Conservation (phyloP, 1,284 basidiomycete genomes). For the Ceraceosorus bombacis region DNA sequence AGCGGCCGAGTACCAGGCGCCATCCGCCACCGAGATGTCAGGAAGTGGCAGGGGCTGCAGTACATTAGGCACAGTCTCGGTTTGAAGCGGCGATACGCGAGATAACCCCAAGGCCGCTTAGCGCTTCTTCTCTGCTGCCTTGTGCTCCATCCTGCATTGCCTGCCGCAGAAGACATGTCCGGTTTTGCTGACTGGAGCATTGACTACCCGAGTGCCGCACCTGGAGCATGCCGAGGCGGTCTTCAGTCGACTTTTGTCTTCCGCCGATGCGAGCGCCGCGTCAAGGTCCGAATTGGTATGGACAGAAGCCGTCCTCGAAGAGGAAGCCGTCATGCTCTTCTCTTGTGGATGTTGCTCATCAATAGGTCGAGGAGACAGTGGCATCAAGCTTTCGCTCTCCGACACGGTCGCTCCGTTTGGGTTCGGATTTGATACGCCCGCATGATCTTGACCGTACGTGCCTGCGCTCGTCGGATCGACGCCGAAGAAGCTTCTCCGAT, state of each 20-base stretch:
- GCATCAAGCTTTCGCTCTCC: background rate
- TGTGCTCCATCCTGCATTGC: slow-evolving; percentile 8
- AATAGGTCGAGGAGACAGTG: background rate
- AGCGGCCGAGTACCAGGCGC: too few relatives aligned
- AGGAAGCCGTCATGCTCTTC: background rate
- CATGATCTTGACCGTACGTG: too few relatives aligned
- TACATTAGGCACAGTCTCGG: too few relatives aligned
- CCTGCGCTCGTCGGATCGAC: slow-evolving; percentile 6
- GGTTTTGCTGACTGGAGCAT: slow-evolving; percentile 6
- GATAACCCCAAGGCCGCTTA: background rate
- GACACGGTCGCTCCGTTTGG: background rate
- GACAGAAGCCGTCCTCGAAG: background rate
- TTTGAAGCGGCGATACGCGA: too few relatives aligned
- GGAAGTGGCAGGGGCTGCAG: too few relatives aligned
- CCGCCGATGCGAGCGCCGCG: slow-evolving; percentile 9
- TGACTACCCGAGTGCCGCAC: slow-evolving; percentile 11
- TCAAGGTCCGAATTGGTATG: slow-evolving; percentile 7
- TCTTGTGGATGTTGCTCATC: background rate
- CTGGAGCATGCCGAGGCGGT: slow-evolving; percentile 3
- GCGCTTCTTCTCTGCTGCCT: slow-evolving; percentile 1
- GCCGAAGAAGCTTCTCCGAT: background rate
- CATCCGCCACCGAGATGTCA: too few relatives aligned
- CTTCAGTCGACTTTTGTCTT: slow-evolving; percentile 11
- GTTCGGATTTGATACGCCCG: background rate
- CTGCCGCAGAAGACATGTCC: slow-evolving; percentile 13